Base-by-base conservation (phyloP, 2,329 filamentous ascomycete species). In the Rhynchosporium agropyri region DNA sequence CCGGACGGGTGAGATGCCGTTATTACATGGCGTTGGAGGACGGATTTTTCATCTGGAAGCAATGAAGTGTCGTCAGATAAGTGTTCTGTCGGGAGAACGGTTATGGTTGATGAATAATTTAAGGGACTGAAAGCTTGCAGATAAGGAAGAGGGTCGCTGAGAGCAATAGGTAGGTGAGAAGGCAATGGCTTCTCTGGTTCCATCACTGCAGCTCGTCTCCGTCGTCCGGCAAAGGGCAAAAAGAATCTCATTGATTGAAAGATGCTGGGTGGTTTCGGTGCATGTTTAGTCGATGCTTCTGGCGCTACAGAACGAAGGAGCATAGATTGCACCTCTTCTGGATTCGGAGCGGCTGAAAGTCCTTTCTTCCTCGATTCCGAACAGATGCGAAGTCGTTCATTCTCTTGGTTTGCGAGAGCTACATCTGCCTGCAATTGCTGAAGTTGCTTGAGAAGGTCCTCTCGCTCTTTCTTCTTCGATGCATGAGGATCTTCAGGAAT, bases 121-220 rank as follows among this genome's bases (percentile, higher is more conserved):
- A 95, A 80, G 0, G 89, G 85, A 0, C 85, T 89, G 69, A 95
- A 92, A 8, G 89, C 80, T 51, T 89, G 84, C 0, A 93, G 79
- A 67, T 89, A 92, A 0, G 88, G 85, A 2, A 89, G 76, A 56
- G 89, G 84, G 64, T 92, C 84, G 0, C 81, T 78, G 1, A 89
- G 80, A 0, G 83, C 80, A 76, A 92, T 80, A 0, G 80, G 80
- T 1, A 86, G 82, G 70, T 93, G 90, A 1, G 88, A 90, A 7
- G 82, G 77, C 0, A 83, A 73, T 1, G 79, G 77, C 28, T 75
- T 74, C 4, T 77, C 71, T 3, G 77, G 70, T 3, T 78, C 71
- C 10, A 76, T 72, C 10, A 73, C 60, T 36, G 69, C 67, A 0
- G 74, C 68, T 3, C 69, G 64, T n/a, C 73, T 59, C 26, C 69